Conservation (phyloP, 2,329 filamentous ascomycete species). For the Purpureocillium lavendulum region DNA sequence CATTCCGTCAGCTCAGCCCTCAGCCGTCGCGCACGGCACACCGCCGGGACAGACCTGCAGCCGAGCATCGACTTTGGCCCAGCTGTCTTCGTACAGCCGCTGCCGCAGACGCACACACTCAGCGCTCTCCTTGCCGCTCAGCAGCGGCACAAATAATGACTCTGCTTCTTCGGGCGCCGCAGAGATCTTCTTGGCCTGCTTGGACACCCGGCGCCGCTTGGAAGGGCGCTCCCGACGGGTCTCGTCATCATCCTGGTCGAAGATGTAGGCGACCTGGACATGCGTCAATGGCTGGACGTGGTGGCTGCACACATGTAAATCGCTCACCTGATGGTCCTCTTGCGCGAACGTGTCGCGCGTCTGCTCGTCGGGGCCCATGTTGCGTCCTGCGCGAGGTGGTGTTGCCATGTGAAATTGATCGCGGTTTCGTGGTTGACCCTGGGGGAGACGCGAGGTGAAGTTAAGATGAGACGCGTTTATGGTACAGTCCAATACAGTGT, state of each 20-base stretch:
- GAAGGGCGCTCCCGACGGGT: constrained; percentile 31
- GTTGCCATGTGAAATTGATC: too few relatives aligned
- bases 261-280: constrained; percentile 8
- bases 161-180: constrained; percentile 7
- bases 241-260: constrained; percentile 35
- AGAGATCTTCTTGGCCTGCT: constrained; percentile 18
- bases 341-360: constrained; percentile 19
- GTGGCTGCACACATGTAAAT: background rate
- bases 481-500: too few relatives aligned
- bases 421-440: too few relatives aligned
- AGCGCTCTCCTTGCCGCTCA: constrained; percentile 44
- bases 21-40: background rate
- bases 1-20: background rate
- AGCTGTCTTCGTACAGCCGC: constrained; percentile 52
- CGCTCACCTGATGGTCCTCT: constrained; percentile 35
- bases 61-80: constrained; percentile 54
- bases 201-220: constrained; percentile 49
- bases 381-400: background rate
- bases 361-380: constrained; percentile 15
- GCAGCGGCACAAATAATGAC: constrained; percentile 39
- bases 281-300: background rate
- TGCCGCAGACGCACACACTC: constrained; percentile 45
- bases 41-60: constrained; percentile 37
- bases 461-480: too few relatives aligned
- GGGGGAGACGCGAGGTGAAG: too few relatives aligned